Evolutionary conservation across 2,329 filamentous ascomycete genomes (phyloP), one percentile per base, ranked within the genome.

Genomic region (Diaporthe sp.): DNA sequence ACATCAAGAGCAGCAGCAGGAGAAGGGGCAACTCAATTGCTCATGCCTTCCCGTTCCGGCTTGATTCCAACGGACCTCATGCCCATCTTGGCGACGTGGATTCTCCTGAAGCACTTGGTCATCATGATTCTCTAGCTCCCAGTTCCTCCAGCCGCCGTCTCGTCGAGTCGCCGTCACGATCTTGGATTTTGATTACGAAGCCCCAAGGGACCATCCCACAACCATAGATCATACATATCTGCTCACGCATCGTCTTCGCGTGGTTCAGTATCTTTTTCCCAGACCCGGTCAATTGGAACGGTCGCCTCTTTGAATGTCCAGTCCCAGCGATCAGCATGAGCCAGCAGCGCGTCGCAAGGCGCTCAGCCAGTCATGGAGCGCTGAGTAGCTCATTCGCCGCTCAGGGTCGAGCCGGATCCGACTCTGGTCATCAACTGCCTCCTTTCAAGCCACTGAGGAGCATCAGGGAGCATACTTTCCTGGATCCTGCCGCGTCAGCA

Each of bases 401-500:
- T 34, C 82, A 83, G 37, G 79, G 78, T 51, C 78, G 79, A 47
- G 79, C 78, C 25, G 76, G 78, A 20, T 55, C 73, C 9, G 72
- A 70, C 13, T 34, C 55, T 58, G 44, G 63, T 34, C 60, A 75
- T 34, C 47, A 77, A 4, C 73, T 73, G 34, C 73, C 75, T 76
- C 83, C 55, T 79, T 84, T 47, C 82, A 85, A 84, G 49, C 86
- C 87, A 6, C 82, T 88, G 44, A 84, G 85, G 74, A 85, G 83
- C 78, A 82, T 88, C 75, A 85, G 86, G 68, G 85, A 87, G 73
- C 87, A 87, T 73, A 80, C 83, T 42, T 82, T 88, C 70, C 84
- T 88, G 20, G 85, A 83, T 61, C 88, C 85, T 1, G 89, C 90
- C 0, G 89, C 88, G 7, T 89, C 89, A 2, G 83, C 92, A n/a